A percentile compares a stretch with the other conserved stretches of the same genome.
These are phyloP conservation scores for Rubus parviflorus DNA, from an alignment of 306 rosid species.

Conservation along the genomic window DNA sequence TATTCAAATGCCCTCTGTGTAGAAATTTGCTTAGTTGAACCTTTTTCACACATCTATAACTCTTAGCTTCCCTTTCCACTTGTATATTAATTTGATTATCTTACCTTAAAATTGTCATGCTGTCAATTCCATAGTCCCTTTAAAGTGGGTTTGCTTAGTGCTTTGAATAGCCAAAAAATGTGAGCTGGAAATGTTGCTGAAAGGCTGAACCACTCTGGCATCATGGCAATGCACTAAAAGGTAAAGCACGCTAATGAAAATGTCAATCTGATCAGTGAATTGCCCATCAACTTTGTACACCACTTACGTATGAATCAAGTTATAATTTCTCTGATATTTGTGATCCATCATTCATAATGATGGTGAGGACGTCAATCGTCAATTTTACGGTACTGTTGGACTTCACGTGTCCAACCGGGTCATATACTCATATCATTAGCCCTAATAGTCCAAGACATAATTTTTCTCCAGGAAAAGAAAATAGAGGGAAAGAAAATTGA, in stretches of 20 bases:
- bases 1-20: slow-evolving; percentile 36
- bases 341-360: background rate
- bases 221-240: background rate
- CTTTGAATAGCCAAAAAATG: background rate
- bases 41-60: background rate
- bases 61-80: background rate
- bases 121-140: background rate
- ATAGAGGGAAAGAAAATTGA: background rate
- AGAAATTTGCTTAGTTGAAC: slow-evolving; percentile 13
- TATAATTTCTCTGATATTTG: background rate
- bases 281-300: background rate
- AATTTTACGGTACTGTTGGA: background rate
- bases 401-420: background rate
- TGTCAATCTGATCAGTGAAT: no score
- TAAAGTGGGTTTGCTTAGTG: background rate
- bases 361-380: background rate
- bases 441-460: background rate
- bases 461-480: background rate
- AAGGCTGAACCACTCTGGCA: background rate
- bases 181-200: background rate
- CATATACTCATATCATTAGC: background rate
- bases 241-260: background rate
- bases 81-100: background rate
- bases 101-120: background rate
- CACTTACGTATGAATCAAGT: background rate